A percentile compares a stretch with the other conserved stretches of the same genome.
Conservation (phyloP, 2,329 filamentous ascomycete species). For the Corynespora cassiicola region DNA sequence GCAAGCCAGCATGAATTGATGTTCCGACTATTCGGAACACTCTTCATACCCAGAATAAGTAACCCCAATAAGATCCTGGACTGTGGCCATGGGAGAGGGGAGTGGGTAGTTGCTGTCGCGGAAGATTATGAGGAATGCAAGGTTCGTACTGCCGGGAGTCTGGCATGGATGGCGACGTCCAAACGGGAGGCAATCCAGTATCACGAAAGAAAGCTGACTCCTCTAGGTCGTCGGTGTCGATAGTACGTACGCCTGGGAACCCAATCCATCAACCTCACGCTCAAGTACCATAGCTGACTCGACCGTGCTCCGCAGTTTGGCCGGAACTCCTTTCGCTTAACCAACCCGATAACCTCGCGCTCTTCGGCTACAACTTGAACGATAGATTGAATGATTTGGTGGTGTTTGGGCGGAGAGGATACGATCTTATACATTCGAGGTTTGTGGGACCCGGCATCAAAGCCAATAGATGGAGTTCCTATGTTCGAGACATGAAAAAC, state of each 20-base stretch:
- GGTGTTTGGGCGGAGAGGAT: slow-evolving; percentile 69
- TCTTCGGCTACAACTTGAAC: slow-evolving; percentile 46
- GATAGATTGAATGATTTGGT: slow-evolving; percentile 43
- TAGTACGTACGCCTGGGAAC: too few species aligned
- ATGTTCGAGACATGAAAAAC: slow-evolving; percentile 76
- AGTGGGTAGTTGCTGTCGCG: slow-evolving; percentile 46
- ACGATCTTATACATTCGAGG: slow-evolving; percentile 84
- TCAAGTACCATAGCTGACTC: too few species aligned
- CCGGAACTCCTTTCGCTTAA: too few species aligned
- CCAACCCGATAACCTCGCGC: slow-evolving; percentile 45
- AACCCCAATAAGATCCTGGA: slow-evolving; percentile 44
- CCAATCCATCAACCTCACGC: too few species aligned
- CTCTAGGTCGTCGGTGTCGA: slow-evolving; percentile 48
- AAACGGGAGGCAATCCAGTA: too few species aligned
- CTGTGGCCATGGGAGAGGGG: slow-evolving; percentile 47
- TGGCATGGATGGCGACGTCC: background rate
- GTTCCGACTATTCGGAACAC: slow-evolving; percentile 32
- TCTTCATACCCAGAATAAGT: slow-evolving; percentile 37
- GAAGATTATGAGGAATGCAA: slow-evolving; percentile 45
- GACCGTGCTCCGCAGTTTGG: too few species aligned
- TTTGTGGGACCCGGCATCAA: slow-evolving; percentile 76
- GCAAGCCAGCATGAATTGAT: slow-evolving; percentile 42
- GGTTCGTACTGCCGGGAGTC: slow-evolving; percentile 29
- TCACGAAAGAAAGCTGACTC: too few species aligned
- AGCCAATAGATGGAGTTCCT: slow-evolving; percentile 73